Conservation (phyloP, 2,329 filamentous ascomycete species). For the Colletotrichum brevisporum region DNA sequence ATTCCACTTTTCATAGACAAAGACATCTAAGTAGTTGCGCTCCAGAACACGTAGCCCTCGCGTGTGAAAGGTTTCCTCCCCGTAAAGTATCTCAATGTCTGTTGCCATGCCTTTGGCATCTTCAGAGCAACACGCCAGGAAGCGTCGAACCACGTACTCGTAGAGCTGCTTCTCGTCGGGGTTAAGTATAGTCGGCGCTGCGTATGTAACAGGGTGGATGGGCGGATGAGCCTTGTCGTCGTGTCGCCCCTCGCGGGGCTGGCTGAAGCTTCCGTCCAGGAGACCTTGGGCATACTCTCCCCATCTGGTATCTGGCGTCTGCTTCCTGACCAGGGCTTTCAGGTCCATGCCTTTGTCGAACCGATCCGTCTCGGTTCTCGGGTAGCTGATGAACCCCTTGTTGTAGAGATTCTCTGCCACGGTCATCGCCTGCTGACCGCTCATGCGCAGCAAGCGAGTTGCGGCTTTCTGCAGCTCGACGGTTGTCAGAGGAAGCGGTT, state of each 20-base stretch:
- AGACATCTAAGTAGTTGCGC: constrained; percentile 95
- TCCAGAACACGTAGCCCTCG: constrained; percentile 88
- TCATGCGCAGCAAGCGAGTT: constrained; percentile 89
- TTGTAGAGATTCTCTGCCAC: constrained; percentile 91
- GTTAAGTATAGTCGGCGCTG: constrained; percentile 73
- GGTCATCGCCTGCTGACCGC: constrained; percentile 90
- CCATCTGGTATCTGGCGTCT: constrained; percentile 83
- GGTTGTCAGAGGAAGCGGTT: constrained; percentile 92
- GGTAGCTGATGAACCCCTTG: constrained; percentile 97
- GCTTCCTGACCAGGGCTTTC: constrained; percentile 83
- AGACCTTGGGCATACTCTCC: constrained; percentile 84
- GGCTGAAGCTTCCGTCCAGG: constrained; percentile 81
- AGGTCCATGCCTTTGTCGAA: constrained; percentile 94
- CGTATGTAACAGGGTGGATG: constrained; percentile 95
- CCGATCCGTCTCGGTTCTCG: constrained; percentile 95
- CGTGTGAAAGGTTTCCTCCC: constrained; percentile 84
- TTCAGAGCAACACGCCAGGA: constrained; percentile 95
- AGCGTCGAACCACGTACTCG: constrained; percentile 92
- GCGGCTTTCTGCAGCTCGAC: constrained; percentile 98
- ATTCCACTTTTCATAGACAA: constrained; percentile 96
- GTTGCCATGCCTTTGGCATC: constrained; percentile 91
- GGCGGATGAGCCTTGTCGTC: constrained; percentile 98
- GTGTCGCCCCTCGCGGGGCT: constrained; percentile 85
- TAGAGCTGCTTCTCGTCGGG: constrained; percentile 84
- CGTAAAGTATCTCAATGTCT: constrained; percentile 87